These are phyloP conservation scores for Clavispora phyllophila DNA, from an alignment of 805 yeast species.

Conservation along the genomic window DNA sequence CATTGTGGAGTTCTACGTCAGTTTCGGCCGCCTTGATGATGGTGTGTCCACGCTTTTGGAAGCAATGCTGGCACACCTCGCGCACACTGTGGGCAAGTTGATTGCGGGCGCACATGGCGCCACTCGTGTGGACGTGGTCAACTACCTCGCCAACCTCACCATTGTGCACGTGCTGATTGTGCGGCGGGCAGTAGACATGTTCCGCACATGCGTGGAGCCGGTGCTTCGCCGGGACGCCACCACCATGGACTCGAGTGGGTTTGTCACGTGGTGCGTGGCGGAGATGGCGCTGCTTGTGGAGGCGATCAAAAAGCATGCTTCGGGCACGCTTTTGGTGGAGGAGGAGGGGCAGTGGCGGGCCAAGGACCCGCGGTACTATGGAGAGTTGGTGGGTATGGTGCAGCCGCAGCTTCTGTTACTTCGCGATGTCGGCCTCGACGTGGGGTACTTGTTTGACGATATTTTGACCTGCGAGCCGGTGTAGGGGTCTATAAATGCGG, in stretches of 20 bases:
- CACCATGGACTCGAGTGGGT: conserved; percentile 30
- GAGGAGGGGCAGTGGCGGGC: conserved; percentile 18
- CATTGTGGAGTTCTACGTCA: conserved; percentile 33
- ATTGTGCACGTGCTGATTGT: conserved; percentile 34
- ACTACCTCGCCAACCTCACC: conserved; percentile 35
- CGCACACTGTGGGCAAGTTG: conserved; percentile 28
- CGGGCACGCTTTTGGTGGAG: conserved; percentile 45
- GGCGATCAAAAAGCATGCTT: conserved; percentile 60
- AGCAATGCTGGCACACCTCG: conserved; percentile 29
- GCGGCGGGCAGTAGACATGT: conserved; percentile 49
- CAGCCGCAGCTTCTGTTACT: conserved; percentile 57
- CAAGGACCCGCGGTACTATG: conserved; percentile 43
- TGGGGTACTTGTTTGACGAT: conserved; percentile 60
- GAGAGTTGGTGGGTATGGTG: conserved; percentile 50
- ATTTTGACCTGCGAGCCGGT: conserved; percentile 14
- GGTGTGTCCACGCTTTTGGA: conserved; percentile 31
- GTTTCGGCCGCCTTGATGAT: conserved; percentile 31
- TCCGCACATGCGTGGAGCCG: conserved; percentile 45
- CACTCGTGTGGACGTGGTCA: conserved; percentile 38
- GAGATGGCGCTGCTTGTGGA: conserved; percentile 57
- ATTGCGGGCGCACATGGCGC: conserved; percentile 39
- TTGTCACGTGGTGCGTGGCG: conserved; percentile 74
- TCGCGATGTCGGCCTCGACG: conserved; percentile 63
- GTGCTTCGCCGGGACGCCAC: conserved; percentile 24
- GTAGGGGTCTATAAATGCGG: too few species aligned